These are phyloP conservation scores for Oryza meridionalis DNA, from an alignment of 176 grass and related monocot species.

Conservation along the genomic window DNA sequence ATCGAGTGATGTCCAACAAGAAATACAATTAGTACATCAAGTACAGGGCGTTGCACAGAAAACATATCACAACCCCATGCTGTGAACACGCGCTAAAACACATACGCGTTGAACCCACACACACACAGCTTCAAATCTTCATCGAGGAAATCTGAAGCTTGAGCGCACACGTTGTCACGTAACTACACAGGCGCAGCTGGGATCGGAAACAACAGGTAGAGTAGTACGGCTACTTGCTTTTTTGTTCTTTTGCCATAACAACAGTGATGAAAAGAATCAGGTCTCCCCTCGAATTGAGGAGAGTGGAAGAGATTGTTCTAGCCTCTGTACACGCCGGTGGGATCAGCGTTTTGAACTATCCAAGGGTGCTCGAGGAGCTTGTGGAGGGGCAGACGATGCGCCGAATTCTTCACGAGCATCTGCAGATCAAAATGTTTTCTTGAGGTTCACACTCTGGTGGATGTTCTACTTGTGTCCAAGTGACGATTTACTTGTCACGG, in stretches of 20 bases:
- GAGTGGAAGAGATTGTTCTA: slow-evolving; percentile 18
- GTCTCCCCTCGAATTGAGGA: not conserved
- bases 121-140: slow-evolving; percentile 2
- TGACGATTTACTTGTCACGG: not conserved
- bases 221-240: not conserved
- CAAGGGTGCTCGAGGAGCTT: slow-evolving; percentile 92
- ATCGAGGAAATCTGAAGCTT: slow-evolving; percentile 31
- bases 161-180: not conserved
- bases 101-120: not conserved
- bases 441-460: not conserved
- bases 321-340: slow-evolving; percentile 69
- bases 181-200: slow-evolving; percentile 5
- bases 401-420: slow-evolving; percentile 89
- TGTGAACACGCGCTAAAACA: not conserved
- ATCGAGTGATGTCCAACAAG: slow-evolving; percentile 14
- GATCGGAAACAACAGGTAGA: not conserved
- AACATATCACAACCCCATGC: not conserved
- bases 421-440: slow-evolving; percentile 30
- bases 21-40: slow-evolving; percentile 26
- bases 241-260: slow-evolving; percentile 8
- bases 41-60: slow-evolving; percentile 17
- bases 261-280: not conserved
- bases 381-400: slow-evolving; percentile 63
- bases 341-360: slow-evolving; percentile 92
- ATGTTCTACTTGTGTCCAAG: not conserved